Evolutionary conservation across 2,329 filamentous ascomycete species (phyloP).

Genomic region (Thielaviopsis cerberus): DNA sequence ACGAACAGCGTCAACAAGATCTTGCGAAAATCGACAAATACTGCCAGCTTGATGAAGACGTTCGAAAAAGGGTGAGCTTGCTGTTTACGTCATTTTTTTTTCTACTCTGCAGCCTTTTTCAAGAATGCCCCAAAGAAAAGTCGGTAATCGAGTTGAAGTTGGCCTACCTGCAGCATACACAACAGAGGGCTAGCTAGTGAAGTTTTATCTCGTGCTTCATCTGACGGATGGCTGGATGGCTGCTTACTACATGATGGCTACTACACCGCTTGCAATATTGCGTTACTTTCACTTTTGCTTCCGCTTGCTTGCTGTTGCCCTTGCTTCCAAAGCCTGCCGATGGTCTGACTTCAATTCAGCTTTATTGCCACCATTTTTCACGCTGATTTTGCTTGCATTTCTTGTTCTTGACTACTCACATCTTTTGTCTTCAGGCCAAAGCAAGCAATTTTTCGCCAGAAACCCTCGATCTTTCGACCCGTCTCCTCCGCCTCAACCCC

Average conservation of each 20-base stretch:
- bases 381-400: background rate
- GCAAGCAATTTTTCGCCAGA: slow-evolving; percentile 31
- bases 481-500: slow-evolving; percentile 57
- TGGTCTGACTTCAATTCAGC: background rate
- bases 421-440: slow-evolving; percentile 17
- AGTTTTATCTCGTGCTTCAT: background rate
- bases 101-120: no score
- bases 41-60: slow-evolving; percentile 46
- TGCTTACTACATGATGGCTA: background rate
- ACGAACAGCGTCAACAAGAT: slow-evolving; percentile 54
- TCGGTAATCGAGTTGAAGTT: background rate
- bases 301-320: background rate
- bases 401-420: background rate
- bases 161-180: no score
- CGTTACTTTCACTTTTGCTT: background rate
- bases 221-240: no score
- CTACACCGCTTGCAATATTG: background rate
- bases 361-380: background rate
- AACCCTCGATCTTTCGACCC: slow-evolving; percentile 50
- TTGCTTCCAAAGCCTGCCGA: background rate
- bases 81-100: background rate
- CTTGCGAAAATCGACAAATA: slow-evolving; percentile 60
- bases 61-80: slow-evolving; percentile 41
- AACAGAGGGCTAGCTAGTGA: background rate
- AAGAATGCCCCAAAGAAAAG: background rate